phyloP scores from a whole-genome alignment of 176 grass and related monocot species.

The Carex kokanica region DNA sequence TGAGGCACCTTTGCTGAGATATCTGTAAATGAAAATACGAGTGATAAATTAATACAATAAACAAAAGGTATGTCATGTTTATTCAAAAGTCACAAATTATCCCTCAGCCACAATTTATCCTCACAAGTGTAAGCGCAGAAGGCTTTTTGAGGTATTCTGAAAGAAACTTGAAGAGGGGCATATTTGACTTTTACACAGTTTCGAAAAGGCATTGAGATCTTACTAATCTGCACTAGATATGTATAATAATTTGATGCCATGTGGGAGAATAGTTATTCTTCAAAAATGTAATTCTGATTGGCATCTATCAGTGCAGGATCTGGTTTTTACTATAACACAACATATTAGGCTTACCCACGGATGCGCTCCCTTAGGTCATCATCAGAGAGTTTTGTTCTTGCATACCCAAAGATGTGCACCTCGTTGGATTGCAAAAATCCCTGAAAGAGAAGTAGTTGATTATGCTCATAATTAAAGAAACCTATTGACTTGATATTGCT shows the following conservation, averaged over 20 bases:
- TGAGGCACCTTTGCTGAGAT: conserved; percentile 58
- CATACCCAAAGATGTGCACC: conserved; percentile 94
- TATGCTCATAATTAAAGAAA: background rate
- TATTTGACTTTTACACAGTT: conserved; percentile 1
- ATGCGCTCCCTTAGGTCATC: conserved; percentile 81
- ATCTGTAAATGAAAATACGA: conserved; percentile 40
- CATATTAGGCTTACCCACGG: conserved; percentile 50
- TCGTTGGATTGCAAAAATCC: conserved; percentile 73
- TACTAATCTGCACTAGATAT: background rate
- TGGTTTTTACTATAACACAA: conserved; percentile 5
- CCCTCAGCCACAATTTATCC: background rate
- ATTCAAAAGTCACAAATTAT: background rate
- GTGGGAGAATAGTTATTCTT: background rate
- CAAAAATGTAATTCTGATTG: background rate
- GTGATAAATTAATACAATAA: background rate
- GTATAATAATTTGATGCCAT: background rate
- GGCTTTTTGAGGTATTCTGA: background rate
- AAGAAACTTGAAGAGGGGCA: conserved; percentile 19
- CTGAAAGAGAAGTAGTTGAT: conserved; percentile 35
- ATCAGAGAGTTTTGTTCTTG: conserved; percentile 86
- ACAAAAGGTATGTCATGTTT: no score
- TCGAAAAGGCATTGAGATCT: background rate
- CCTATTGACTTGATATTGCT: background rate
- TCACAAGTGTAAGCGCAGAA: background rate
- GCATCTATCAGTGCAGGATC: conserved; percentile 1